Percentiles rank a stretch among this genome's conserved stretches.
Evolutionary conservation across 2,329 filamentous ascomycete species (phyloP).

Genomic region (Plectosphaerella sp.): DNA sequence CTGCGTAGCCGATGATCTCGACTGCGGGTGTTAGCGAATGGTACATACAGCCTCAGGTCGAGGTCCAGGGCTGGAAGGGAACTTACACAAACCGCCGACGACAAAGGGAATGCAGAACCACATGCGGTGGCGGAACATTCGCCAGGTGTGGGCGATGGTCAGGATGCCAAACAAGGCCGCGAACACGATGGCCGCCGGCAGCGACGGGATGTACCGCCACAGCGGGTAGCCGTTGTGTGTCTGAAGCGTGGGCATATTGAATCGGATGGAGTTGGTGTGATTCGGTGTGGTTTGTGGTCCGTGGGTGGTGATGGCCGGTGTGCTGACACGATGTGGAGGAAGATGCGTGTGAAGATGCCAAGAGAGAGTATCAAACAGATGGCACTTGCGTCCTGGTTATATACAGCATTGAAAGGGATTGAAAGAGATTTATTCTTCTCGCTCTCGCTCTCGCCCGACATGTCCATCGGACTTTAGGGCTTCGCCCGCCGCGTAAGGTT

Average conservation of each 20-base stretch:
- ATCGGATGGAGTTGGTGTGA: neutral
- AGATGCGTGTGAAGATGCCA: too few relatives aligned
- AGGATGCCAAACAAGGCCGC: slow-evolving; percentile 36
- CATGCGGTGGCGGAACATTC: slow-evolving; percentile 33
- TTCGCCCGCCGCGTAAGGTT: too few relatives aligned
- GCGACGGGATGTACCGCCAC: slow-evolving; percentile 32
- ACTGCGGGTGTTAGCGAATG: slow-evolving; percentile 5
- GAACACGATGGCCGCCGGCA: slow-evolving; percentile 41
- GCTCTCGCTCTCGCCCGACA: too few relatives aligned
- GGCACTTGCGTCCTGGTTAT: too few relatives aligned
- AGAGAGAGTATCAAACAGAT: too few relatives aligned
- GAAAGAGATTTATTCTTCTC: too few relatives aligned
- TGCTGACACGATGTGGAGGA: too few relatives aligned
- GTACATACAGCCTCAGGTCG: neutral
- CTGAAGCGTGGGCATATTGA: slow-evolving; percentile 15
- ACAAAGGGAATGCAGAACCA: slow-evolving; percentile 45
- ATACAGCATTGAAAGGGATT: too few relatives aligned
- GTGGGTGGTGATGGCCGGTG: too few relatives aligned
- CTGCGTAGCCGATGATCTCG: slow-evolving; percentile 33
- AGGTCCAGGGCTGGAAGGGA: slow-evolving; percentile 5
- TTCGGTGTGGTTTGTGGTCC: too few relatives aligned
- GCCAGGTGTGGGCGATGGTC: slow-evolving; percentile 34
- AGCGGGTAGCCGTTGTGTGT: slow-evolving; percentile 16
- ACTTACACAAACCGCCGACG: slow-evolving; percentile 40
- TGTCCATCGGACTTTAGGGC: too few relatives aligned